phyloP scores from a whole-genome alignment of 2,329 filamentous ascomycete species.

The Eutypella sp. region DNA sequence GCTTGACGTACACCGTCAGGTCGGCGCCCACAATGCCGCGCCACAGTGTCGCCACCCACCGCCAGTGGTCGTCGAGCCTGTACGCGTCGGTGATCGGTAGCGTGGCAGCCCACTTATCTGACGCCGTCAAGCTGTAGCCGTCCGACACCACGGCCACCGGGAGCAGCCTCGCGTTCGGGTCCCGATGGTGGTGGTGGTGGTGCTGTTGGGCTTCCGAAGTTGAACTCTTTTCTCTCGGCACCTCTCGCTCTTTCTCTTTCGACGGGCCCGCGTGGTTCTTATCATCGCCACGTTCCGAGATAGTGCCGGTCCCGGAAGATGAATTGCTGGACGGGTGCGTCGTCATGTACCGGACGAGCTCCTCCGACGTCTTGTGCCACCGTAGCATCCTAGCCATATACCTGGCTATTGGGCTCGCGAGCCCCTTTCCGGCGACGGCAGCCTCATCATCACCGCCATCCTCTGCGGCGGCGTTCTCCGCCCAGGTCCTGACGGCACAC shows the following conservation, averaged over 20 bases:
- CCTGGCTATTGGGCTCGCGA: slow-evolving; percentile 42
- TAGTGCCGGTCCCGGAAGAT: neutral
- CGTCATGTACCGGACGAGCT: slow-evolving; percentile 56
- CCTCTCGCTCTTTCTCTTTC: slow-evolving; percentile 2
- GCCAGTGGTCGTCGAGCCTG: slow-evolving; percentile 85
- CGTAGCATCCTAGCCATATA: slow-evolving; percentile 64
- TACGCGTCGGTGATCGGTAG: slow-evolving; percentile 76
- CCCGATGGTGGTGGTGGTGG: too few relatives aligned
- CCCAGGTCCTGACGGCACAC: slow-evolving; percentile 43
- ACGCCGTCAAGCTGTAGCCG: slow-evolving; percentile 76
- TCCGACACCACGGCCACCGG: slow-evolving; percentile 71
- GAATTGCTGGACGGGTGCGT: slow-evolving; percentile 12
- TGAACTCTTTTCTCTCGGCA: neutral
- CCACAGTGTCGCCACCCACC: slow-evolving; percentile 95
- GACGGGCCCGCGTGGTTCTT: slow-evolving; percentile 3
- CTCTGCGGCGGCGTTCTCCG: slow-evolving; percentile 24
- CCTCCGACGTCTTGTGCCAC: slow-evolving; percentile 72
- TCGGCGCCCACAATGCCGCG: slow-evolving; percentile 79
- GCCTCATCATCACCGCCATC: slow-evolving; percentile 4
- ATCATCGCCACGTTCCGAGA: slow-evolving; percentile 4
- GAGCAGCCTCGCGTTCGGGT: slow-evolving; percentile 32
- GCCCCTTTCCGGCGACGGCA: too few relatives aligned
- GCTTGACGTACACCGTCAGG: slow-evolving; percentile 64
- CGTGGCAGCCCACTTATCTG: slow-evolving; percentile 67
- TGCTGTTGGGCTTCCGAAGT: slow-evolving; percentile 2